Evolutionary conservation across 2,329 filamentous ascomycete genomes (phyloP).

Genomic region (Pseudogymnoascus sp.): DNA sequence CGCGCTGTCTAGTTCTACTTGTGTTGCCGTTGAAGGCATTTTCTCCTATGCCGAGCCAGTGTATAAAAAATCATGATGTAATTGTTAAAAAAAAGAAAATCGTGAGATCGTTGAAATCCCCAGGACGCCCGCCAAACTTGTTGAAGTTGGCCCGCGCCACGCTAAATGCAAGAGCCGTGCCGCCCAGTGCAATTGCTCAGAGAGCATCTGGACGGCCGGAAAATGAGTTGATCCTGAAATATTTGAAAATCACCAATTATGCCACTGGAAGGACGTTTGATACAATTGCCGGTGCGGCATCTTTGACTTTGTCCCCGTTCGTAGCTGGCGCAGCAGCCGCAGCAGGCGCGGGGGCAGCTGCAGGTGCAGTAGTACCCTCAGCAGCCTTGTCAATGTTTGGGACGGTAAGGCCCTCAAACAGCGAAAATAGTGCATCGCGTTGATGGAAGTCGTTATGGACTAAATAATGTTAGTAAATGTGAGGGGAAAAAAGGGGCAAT

Average conservation of each 20-base stretch:
- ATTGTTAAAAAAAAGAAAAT: conserved; percentile 10
- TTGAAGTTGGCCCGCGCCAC: conserved; percentile 28
- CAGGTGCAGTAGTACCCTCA: conserved; percentile 12
- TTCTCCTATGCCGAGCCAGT: conserved; percentile 1
- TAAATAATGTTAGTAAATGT: conserved; percentile 30
- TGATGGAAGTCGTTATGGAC: conserved; percentile 98
- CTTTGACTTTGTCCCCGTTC: conserved; percentile 17
- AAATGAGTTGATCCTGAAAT: conserved; percentile 5
- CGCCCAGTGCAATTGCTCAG: conserved; percentile 17
- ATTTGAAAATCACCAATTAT: not conserved
- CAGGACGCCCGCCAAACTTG: conserved; percentile 25
- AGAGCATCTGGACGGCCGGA: conserved; percentile 8
- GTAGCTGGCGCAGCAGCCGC: conserved; percentile 2
- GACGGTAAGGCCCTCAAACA: conserved; percentile 73
- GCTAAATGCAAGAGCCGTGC: conserved; percentile 24
- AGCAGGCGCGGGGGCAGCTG: conserved; percentile 10
- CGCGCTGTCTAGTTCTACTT: conserved; percentile 20
- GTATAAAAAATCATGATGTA: conserved; percentile 10
- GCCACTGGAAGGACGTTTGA: conserved; percentile 14
- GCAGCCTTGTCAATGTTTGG: conserved; percentile 47
- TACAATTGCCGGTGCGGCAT: conserved; percentile 9
- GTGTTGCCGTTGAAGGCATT: conserved; percentile 16
- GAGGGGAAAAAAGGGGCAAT: not conserved
- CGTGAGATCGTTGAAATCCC: conserved; percentile 19
- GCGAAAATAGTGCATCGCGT: conserved; percentile 68